phyloP scores from a whole-genome alignment of 371 early-diverging fungal species.

The Lichtheimia hyalospora region DNA sequence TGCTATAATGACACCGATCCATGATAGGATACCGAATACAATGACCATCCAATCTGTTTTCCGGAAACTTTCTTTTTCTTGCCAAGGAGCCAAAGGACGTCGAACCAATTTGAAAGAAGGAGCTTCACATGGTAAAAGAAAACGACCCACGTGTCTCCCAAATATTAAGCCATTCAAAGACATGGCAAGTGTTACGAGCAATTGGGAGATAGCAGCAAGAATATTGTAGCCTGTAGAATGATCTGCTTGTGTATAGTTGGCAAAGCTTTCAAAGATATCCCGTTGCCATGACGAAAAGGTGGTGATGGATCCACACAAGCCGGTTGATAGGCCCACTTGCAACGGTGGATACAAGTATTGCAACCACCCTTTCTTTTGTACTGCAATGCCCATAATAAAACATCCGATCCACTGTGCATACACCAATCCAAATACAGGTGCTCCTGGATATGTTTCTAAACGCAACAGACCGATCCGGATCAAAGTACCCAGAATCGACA shows the following conservation, averaged over 20 bases:
- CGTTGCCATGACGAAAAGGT: constrained; percentile 85
- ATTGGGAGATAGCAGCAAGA: constrained; percentile 38
- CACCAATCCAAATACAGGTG: constrained; percentile 63
- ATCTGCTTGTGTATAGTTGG: constrained; percentile 34
- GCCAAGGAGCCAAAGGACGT: constrained; percentile 17
- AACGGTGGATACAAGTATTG: constrained; percentile 48
- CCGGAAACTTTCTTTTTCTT: neutral
- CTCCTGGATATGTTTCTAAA: constrained; percentile 56
- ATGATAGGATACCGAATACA: constrained; percentile 21
- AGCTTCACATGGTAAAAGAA: neutral
- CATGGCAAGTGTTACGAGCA: constrained; percentile 50
- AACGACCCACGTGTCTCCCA: constrained; percentile 46
- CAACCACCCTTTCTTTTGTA: constrained; percentile 16
- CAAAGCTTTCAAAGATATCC: constrained; percentile 55
- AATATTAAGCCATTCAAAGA: constrained; percentile 42
- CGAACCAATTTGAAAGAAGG: constrained; percentile 16
- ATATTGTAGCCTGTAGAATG: constrained; percentile 43
- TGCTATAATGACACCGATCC: constrained; percentile 49
- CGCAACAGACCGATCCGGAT: constrained; percentile 58
- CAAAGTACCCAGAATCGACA: constrained; percentile 67
- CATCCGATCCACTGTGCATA: constrained; percentile 78
- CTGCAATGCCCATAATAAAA: constrained; percentile 62
- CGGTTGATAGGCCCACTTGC: constrained; percentile 66
- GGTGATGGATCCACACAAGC: constrained; percentile 86
- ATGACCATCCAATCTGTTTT: constrained; percentile 22